These are phyloP conservation scores for Ganoderma boninense DNA, from an alignment of 1,284 basidiomycete genomes.

Conservation along the genomic window DNA sequence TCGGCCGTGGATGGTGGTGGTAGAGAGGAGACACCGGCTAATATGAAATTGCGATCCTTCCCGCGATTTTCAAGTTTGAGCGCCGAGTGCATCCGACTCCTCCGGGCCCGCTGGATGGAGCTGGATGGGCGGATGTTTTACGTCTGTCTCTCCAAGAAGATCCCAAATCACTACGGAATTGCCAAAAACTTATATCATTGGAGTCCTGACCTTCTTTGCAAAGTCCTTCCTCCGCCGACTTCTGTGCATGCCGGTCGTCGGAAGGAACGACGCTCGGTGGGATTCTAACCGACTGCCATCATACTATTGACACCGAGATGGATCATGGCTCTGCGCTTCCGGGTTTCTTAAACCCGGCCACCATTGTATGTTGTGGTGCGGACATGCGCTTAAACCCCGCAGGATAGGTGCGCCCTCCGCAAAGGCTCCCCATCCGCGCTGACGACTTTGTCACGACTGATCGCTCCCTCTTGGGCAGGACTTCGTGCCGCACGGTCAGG, in stretches of 20 bases:
- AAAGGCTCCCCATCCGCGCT: not conserved
- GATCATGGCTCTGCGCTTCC: not conserved
- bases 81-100: not conserved
- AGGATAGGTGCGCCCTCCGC: constrained; percentile 1
- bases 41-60: not conserved
- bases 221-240: not conserved
- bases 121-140: too few species aligned
- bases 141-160: not conserved
- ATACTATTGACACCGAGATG: not conserved
- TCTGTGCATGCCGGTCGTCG: not conserved
- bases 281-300: not conserved
- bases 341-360: not conserved
- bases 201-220: not conserved
- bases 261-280: not conserved
- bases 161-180: not conserved
- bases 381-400: constrained; percentile 33
- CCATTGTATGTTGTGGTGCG: constrained; percentile 10
- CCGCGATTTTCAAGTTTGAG: not conserved
- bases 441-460: not conserved
- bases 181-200: not conserved
- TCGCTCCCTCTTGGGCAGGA: not conserved
- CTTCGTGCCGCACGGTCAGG: not conserved
- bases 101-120: too few species aligned
- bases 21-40: not conserved
- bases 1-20: not conserved